Evolutionary conservation across 2,329 filamentous ascomycete genomes (phyloP).

Genomic region (Venturia asperata): DNA sequence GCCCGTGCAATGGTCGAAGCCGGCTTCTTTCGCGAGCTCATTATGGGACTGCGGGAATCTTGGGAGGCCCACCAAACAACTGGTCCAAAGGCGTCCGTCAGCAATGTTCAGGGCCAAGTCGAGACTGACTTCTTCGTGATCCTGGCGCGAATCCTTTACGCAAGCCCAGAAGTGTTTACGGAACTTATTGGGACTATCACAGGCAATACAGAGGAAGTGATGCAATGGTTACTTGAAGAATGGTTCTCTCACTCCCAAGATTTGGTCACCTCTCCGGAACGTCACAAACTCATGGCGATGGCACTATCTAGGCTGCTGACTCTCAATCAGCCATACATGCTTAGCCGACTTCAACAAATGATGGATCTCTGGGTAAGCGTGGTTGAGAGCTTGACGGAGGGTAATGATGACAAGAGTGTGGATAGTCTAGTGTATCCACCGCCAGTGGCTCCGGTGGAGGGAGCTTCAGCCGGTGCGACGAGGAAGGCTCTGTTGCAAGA

Average conservation of each 20-base stretch:
- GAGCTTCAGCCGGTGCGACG: slow-evolving; percentile 22
- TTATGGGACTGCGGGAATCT: slow-evolving; percentile 37
- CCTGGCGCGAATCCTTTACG: slow-evolving; percentile 68
- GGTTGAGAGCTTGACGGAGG: slow-evolving; percentile 58
- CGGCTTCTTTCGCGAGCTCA: slow-evolving; percentile 46
- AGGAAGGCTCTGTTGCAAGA: slow-evolving; percentile 41
- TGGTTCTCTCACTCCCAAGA: slow-evolving; percentile 57
- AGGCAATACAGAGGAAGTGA: slow-evolving; percentile 27
- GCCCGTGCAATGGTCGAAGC: slow-evolving; percentile 14
- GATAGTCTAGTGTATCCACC: slow-evolving; percentile 37
- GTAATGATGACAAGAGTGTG: slow-evolving; percentile 41
- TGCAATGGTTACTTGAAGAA: slow-evolving; percentile 47
- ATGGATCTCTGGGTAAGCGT: slow-evolving; percentile 70
- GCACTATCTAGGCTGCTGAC: slow-evolving; percentile 66
- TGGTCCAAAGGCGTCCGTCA: slow-evolving; percentile 65
- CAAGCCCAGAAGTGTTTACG: slow-evolving; percentile 60
- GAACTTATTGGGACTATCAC: slow-evolving; percentile 37
- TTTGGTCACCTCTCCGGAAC: slow-evolving; percentile 56
- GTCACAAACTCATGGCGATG: slow-evolving; percentile 65
- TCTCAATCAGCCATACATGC: slow-evolving; percentile 50
- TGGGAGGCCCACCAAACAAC: slow-evolving; percentile 71
- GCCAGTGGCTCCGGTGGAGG: slow-evolving; percentile 3
- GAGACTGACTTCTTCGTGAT: slow-evolving; percentile 83
- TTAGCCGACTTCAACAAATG: slow-evolving; percentile 62
- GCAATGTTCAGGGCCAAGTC: slow-evolving; percentile 64